Evolutionary conservation across 129 eudicot genomes (phyloP).

Genomic region (Smallanthus sonchifolius): DNA sequence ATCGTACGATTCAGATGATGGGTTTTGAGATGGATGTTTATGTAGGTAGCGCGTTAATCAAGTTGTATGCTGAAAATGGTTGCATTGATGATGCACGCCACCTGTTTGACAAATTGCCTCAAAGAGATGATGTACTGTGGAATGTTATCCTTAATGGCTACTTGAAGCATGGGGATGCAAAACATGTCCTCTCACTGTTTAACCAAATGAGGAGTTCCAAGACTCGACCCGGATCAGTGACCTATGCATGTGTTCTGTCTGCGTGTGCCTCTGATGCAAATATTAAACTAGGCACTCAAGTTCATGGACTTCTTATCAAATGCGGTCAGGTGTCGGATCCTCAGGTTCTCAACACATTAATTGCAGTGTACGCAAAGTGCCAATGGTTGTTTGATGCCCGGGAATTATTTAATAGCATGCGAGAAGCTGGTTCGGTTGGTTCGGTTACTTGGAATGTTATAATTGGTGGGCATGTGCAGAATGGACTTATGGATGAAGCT

Average conservation of each 20-base stretch:
- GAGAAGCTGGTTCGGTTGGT: conserved; percentile 38
- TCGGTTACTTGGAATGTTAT: conserved; percentile 74
- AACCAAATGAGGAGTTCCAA: conserved; percentile 48
- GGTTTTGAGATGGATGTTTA: conserved; percentile 66
- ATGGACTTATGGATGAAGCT: conserved; percentile 56
- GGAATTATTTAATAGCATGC: conserved; percentile 40
- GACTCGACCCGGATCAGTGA: conserved; percentile 47
- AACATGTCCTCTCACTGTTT: conserved; percentile 46
- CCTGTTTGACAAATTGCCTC: conserved; percentile 74
- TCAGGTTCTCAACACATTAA: conserved; percentile 56
- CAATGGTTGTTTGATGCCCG: conserved; percentile 45
- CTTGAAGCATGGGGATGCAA: conserved; percentile 39
- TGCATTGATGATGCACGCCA: conserved; percentile 47
- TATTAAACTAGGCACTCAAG: conserved; percentile 43
- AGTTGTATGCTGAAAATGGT: conserved; percentile 59
- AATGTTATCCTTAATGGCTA: conserved; percentile 72
- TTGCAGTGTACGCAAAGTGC: conserved; percentile 66
- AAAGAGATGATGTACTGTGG: conserved; percentile 76
- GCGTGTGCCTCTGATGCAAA: conserved; percentile 50
- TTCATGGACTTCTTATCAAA: conserved; percentile 57
- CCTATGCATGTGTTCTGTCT: conserved; percentile 63
- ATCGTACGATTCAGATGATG: conserved; percentile 35
- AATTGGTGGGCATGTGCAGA: conserved; percentile 76
- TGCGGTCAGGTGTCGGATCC: conserved; percentile 53
- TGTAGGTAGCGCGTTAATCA: conserved; percentile 75